These are phyloP conservation scores for Serendipita indica DNA, from an alignment of 768 basidiomycete genomes.

Conservation along the genomic window DNA sequence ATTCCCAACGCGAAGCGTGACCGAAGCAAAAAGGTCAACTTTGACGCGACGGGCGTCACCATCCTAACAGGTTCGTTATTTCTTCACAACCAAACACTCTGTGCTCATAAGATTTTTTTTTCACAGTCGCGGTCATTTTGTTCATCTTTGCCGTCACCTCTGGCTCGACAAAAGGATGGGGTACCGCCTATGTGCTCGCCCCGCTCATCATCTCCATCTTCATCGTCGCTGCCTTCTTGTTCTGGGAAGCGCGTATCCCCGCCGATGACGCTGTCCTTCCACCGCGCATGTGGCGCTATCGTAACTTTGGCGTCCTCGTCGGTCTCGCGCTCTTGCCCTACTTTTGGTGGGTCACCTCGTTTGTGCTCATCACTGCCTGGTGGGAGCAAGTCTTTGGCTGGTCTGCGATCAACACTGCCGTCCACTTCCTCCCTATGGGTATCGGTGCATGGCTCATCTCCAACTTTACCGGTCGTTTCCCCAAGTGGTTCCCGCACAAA, in stretches of 20 bases:
- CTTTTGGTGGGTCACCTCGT: slow-evolving; percentile 29
- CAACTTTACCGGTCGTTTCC: slow-evolving; percentile 3
- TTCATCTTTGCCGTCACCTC: slow-evolving; percentile 27
- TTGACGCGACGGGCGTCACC: not conserved
- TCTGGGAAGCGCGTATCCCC: slow-evolving; percentile 33
- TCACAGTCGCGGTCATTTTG: slow-evolving; percentile 23
- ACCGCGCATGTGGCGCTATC: slow-evolving; percentile 30
- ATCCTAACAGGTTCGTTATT: too few relatives aligned
- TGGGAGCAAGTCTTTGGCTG: slow-evolving; percentile 33
- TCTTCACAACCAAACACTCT: too few relatives aligned
- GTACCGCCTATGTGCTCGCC: slow-evolving; percentile 28
- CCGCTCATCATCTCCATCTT: slow-evolving; percentile 34
- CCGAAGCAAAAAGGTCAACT: not conserved
- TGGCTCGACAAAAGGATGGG: slow-evolving; percentile 38
- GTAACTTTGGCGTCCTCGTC: slow-evolving; percentile 29
- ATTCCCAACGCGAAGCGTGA: slow-evolving; percentile 21
- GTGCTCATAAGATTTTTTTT: too few relatives aligned
- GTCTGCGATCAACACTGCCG: slow-evolving; percentile 26
- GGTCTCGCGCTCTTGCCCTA: slow-evolving; percentile 27
- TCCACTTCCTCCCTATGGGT: slow-evolving; percentile 22
- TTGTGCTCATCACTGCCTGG: slow-evolving; percentile 24
- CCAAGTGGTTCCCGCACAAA: slow-evolving; percentile 21
- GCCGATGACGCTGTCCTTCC: slow-evolving; percentile 31
- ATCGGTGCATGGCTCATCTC: slow-evolving; percentile 10
- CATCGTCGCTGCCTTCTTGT: slow-evolving; percentile 31